Conservation (phyloP, 495 filamentous ascomycete genomes). For the Podospora didyma region DNA sequence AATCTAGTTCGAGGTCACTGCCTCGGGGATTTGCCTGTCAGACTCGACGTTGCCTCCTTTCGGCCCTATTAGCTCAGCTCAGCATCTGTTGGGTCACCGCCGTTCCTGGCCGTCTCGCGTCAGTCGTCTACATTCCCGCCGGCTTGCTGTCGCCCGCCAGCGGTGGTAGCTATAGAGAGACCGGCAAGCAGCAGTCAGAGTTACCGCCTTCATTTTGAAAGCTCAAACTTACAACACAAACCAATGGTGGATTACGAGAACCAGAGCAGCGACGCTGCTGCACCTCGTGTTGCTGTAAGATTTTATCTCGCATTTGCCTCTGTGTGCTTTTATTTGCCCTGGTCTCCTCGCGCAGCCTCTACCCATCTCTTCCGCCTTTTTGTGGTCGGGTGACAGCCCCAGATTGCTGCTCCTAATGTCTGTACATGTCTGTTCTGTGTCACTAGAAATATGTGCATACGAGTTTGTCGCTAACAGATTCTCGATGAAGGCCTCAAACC, state of each 20-base stretch:
- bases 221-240: not conserved
- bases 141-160: not conserved
- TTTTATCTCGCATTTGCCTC: constrained; percentile 1
- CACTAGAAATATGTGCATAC: too few species aligned
- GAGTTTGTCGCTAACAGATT: constrained; percentile 2
- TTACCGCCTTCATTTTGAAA: not conserved
- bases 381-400: too few species aligned
- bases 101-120: not conserved
- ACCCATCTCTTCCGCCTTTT: too few species aligned
- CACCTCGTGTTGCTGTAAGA: constrained; percentile 21
- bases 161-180: constrained; percentile 7
- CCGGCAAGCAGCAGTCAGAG: constrained; percentile 3
- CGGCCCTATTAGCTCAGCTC: constrained; percentile 17
- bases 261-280: constrained; percentile 24
- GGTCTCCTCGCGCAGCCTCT: not conserved
- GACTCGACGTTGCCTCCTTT: not conserved
- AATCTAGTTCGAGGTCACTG: not conserved
- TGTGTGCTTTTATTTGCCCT: constrained; percentile 1
- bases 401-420: too few species aligned
- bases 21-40: not conserved
- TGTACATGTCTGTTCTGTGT: too few species aligned
- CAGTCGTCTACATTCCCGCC: constrained; percentile 7
- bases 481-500: constrained; percentile 27
- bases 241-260: constrained; percentile 23
- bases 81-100: not conserved